Evolutionary conservation across 2,329 filamentous ascomycete species (phyloP), one percentile per base, ranked within the genome.

Genomic region (Macrophomina phaseolina): DNA sequence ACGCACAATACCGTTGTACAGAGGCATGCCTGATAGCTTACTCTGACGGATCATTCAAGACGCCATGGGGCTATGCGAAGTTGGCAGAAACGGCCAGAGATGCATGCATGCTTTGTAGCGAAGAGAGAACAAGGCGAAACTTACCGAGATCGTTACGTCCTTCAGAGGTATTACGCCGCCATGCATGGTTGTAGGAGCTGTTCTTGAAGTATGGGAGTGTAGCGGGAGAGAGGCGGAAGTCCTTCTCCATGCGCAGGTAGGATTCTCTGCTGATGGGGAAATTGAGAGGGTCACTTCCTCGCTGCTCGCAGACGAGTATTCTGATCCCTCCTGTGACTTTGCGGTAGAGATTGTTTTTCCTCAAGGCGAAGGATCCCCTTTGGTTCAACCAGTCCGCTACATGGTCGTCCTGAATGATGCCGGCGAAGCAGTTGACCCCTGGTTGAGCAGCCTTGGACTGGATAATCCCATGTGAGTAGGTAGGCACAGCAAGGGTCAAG

Each of bases 171-270:
- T 49, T 36, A 30, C 36, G 45, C 14, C 62, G 36, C 62, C 62
- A 65, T 14, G 51, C 38, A 28, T 65, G 51, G 9, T 36, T 46
- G 28, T 23, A 65, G 9, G 40, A 49, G 30, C 11, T 34, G 38
- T 51, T 56, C 52, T 56, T 55, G 38, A 65, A 65, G 30, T 53
- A 45, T 11, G 62, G 62, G 7, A 65, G 62, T 23, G 62, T 65
- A 16, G 62, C 62, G 7, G 62, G 40, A n/a, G 38, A 40, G 6
- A 65, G 49, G 40, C 48, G 49, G 30, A 55, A 65, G 14, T 42
- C 28, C 8, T 28, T 42, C 18, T 65, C 62, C 38, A 65, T 28
- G 1, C 46, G 28, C 9, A 55, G 23, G 32, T 53, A 65, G 6
- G 51, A 55, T 14, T 65, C 62, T 34, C 36, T 40, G 30, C 49